Evolutionary conservation across 768 basidiomycete species (phyloP), one percentile per base, ranked within the genome.

Genomic region (Macrolepiota albuminosa): DNA sequence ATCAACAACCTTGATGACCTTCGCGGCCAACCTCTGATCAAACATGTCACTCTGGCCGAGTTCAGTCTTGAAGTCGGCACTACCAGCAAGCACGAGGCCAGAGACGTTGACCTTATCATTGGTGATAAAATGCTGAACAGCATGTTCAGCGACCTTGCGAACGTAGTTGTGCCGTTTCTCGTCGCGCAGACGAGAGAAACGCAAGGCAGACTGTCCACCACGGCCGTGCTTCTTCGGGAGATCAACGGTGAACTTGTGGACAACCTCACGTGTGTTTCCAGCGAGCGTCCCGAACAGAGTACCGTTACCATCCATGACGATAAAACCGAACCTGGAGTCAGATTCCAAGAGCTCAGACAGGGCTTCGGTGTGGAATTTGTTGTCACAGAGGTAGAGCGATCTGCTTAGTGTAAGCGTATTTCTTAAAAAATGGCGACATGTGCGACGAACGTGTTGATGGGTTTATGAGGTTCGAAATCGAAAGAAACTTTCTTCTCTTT

Each of bases 141-240:
- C 95, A 61, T 84, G 81, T 75, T 99, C 97, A 54, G 95, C 95
- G 60, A 99, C 97, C 76, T 99, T 99, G 68, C 97, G 91, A 54
- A 99, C 96, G 73, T 99, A 99, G 77, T 98, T 99, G 87, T 98
- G 95, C 50, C 97, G 88, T 74, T 97, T 97, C 79, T 99, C 97
- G 73, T 98, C 97, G 70, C 97, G 91, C 53, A 99, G 85, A 81
- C 97, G 96, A 43, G 96, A 93, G 86, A 99, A 99, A 90, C 97
- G 97, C 47, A 98, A 84, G 29, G 97, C 97, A 57, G 97, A 98
- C 76, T 99, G 97, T 75, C 97, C 97, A 85, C 97, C 97, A 81
- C 97, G 95, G 63, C 96, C 96, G 74, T 98, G 97, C 81, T 99
- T 99, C 81, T 99, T 99, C 46, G 97, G 97, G 10, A 98, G 84